Evolutionary conservation across 2,329 filamentous ascomycete species (phyloP).

Genomic region (Claviceps purpurea): DNA sequence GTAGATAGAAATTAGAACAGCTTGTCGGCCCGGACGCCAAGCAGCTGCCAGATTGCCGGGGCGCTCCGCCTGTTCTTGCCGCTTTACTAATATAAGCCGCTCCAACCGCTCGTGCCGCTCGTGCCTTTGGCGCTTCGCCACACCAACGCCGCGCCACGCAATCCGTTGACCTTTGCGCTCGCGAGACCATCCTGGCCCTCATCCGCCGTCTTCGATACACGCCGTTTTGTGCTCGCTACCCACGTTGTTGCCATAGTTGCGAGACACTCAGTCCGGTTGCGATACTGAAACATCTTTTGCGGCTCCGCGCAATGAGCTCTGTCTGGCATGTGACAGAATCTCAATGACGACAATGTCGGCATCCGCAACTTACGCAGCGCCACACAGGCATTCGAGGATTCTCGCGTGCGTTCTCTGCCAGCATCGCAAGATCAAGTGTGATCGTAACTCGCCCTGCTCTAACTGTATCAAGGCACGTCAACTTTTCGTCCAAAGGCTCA

Average conservation of each 20-base stretch:
- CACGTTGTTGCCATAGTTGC: neutral
- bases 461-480: constrained; percentile 44
- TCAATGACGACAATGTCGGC: constrained; percentile 20
- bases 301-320: neutral
- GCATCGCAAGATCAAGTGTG: constrained; percentile 50
- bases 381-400: constrained; percentile 30
- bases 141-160: no score
- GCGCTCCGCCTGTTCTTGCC: no score
- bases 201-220: no score
- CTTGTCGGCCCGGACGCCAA: no score
- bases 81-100: no score
- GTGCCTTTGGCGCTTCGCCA: no score
- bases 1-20: no score
- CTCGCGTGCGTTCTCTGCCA: constrained; percentile 45
- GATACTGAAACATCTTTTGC: neutral
- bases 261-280: neutral
- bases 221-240: neutral
- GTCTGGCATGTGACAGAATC: constrained; percentile 18
- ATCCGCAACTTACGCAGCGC: constrained; percentile 11
- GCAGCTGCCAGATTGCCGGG: no score
- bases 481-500: neutral
- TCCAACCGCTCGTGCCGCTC: no score
- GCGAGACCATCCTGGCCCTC: no score
- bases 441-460: constrained; percentile 43
- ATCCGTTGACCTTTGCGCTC: no score